Evolutionary conservation across 257 asterid genomes (phyloP).

Genomic region (Lithospermum erythrorhizon): DNA sequence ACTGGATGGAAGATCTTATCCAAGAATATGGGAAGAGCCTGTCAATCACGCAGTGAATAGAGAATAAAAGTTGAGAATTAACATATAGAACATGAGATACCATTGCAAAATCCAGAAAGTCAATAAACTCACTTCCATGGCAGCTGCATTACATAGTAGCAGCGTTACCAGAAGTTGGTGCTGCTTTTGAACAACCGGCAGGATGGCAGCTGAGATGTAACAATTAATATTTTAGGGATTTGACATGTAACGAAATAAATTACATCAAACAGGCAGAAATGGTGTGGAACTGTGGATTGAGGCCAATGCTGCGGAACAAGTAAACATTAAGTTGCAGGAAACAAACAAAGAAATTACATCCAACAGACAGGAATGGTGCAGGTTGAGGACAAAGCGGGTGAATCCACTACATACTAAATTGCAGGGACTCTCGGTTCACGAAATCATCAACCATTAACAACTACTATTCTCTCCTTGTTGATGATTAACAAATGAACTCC

Average conservation of each 20-base stretch:
- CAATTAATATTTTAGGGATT: neutral
- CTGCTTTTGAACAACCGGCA: conserved; percentile 91
- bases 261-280: no score
- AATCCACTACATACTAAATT: no score
- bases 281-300: no score
- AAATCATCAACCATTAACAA: neutral
- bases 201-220: conserved; percentile 46
- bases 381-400: no score
- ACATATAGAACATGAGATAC: neutral
- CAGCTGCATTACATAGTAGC: conserved; percentile 83
- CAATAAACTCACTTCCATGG: conserved; percentile 67
- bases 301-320: no score
- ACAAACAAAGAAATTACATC: no score
- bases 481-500: neutral
- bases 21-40: conserved; percentile 93
- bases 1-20: conserved; percentile 88
- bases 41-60: conserved; percentile 10
- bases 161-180: conserved; percentile 97
- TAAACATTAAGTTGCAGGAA: no score
- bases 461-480: neutral
- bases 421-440: neutral
- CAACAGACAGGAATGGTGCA: no score
- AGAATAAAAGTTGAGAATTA: neutral
- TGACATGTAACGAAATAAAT: no score
- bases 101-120: neutral